These are phyloP conservation scores for Typha latifolia DNA, from an alignment of 176 grass and related monocot genomes.

Conservation along the genomic window DNA sequence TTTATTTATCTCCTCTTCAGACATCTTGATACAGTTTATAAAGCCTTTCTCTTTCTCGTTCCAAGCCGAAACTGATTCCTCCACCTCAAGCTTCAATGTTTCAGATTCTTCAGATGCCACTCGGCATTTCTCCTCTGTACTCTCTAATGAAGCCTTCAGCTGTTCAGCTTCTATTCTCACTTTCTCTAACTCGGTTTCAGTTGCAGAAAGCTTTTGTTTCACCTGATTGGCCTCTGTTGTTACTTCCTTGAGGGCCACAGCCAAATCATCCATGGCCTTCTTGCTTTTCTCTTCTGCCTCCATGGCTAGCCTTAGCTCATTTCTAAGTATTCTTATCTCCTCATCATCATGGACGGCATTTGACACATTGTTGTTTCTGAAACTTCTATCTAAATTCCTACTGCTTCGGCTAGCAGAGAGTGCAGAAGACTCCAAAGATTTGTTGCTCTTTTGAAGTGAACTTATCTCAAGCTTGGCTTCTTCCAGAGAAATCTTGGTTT, in stretches of 20 bases:
- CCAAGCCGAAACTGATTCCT: constrained; percentile 42
- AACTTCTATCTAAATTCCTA: constrained; percentile 24
- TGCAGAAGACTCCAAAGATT: constrained; percentile 16
- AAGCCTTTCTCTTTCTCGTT: constrained; percentile 62
- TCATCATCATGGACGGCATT: constrained; percentile 25
- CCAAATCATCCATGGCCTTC: constrained; percentile 93
- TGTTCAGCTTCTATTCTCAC: constrained; percentile 40
- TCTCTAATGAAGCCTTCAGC: constrained; percentile 20
- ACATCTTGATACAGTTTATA: constrained; percentile 57
- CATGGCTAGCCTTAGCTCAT: constrained; percentile 53
- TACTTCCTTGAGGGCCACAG: constrained; percentile 61
- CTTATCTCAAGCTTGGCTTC: constrained; percentile 69
- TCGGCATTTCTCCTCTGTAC: constrained; percentile 29
- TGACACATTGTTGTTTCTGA: constrained; percentile 31
- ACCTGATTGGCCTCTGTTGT: constrained; percentile 35
- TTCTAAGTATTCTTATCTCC: constrained; percentile 41
- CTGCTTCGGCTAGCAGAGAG: constrained; percentile 10
- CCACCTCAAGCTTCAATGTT: constrained; percentile 30
- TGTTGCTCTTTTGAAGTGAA: constrained; percentile 38
- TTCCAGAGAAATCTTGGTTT: constrained; percentile 64
- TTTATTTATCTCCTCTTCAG: constrained; percentile 47
- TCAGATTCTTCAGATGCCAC: constrained; percentile 42
- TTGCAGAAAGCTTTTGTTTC: constrained; percentile 32
- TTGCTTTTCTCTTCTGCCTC: constrained; percentile 83
- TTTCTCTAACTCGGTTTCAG: constrained; percentile 46